Base-by-base conservation (phyloP, 192 early-diverging fungal genomes). In the Hyaloraphidium curvatum region DNA sequence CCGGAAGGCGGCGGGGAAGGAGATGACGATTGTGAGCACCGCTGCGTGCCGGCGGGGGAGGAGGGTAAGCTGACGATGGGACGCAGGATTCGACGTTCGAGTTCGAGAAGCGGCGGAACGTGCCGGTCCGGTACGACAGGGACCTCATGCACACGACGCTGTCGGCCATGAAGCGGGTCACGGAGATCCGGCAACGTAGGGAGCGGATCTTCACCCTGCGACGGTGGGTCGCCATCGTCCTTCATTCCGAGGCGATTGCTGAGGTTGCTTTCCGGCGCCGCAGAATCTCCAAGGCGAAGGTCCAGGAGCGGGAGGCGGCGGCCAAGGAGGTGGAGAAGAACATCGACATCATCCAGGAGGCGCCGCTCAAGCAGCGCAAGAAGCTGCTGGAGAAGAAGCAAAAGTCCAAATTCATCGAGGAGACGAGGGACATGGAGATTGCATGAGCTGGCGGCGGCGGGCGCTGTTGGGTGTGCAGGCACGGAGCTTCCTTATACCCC, bases 81-180 rank as follows among this genome's bases (percentile, higher is more conserved):
- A 2, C 17, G 4, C 40, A 86, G 80, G 88, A 98, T 67, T 77
- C 86, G 26, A 89, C 92, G 39, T 87, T 96, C 59, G 92, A 98
- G 61, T 92, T 98, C 69, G 94, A 96, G 72, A 96, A 96, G 73
- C 83, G 92, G 57, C 80, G 92, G 62, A 94, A 98, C 67, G 78
- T 98, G 27, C 94, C 94, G 28, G 85, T 98, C 30, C 81, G 92
- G 29, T 98, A 98, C 70, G 91, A 98, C 72, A 76, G 94, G 41
- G 82, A 97, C 56, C 71, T 94, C 33, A 93, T 96, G 91, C 72
- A 78, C 41, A 93, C 92, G 5, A 98, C 94, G 1, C 67, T 98
- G 67, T 95, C 91, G 77, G 92, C 94, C 28, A 93, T 98, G 86
- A 95, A 98, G 74, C 79, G 88, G 55, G 84, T 96, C 27, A 75